Base-by-base conservation (phyloP, 208 protist species). In the Crithidia sp. region DNA sequence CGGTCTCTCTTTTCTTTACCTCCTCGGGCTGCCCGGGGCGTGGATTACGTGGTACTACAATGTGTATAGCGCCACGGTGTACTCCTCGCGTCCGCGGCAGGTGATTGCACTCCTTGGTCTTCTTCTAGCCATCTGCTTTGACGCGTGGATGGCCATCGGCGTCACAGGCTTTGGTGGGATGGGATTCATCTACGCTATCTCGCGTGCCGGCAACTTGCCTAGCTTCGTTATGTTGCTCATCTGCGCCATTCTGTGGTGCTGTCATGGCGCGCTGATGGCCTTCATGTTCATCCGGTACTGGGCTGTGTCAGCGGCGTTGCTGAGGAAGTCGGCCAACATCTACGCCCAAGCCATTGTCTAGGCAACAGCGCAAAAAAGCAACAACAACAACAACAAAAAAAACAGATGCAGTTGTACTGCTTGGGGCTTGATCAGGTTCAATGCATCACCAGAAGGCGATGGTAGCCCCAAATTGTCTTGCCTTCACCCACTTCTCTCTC, bases 41-140 rank as follows among this genome's bases (percentile, higher is more conserved):
- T 96, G 85, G 80, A 81, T 94, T 58, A 13, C 84, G 19, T 96
- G 91, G 91, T 96, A 96, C 76, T 96, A 89, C 80, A 94, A 92
- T 68, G 76, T 81, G 2, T 96, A 96, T 77, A 81, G 62, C 61
- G 85, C 82, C 16, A 79, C 82, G 2, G 67, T 75, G 7, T 67
- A 85, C 28, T 12, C 57, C 14, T 89, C 81, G 9, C 74, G 77
- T 4, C 62, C 81, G 16, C 85, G 89, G 3, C 84, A 85, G 60
- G 16, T 90, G 40, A 47, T 94, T 5, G 76, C 85, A 10, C 74
- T 89, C 8, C 44, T 91, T 37, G 91, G 91, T n/a, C 69, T 96
- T 13, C 76, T 92, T 50, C 6, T 93, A 14, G 91, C 74, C 47
- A 19, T 93, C 40, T 52, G 52, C 7, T 96, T 93, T 69, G 89